Evolutionary conservation across 2,329 filamentous ascomycete genomes (phyloP), one percentile per base, ranked within the genome.

Genomic region (Plectosphaerella plurivora): DNA sequence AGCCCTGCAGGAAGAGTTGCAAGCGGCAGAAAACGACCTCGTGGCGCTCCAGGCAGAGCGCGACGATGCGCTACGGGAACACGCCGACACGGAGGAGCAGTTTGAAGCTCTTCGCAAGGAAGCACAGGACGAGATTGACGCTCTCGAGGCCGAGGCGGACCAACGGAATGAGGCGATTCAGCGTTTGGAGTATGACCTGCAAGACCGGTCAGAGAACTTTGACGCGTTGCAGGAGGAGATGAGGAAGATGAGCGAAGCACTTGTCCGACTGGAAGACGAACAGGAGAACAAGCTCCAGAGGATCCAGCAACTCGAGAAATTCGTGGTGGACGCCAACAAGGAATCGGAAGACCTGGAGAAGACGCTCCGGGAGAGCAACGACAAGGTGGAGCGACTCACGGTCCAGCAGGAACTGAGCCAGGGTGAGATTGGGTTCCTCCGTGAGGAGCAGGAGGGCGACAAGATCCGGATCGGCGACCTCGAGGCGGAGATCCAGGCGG

Each of bases 391-490:
- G 62, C 84, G 92, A 50, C 78, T 97, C 3, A 87, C 88, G 4
- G 90, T 99, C 33, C 92, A 97, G 65, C 87, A 93, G 58, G 94
- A 99, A 70, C 96, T 90, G 28, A 87, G 88, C 52, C 93, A 97
- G 62, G 87, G 87, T 54, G 94, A 99, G 68, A 95, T 97, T 69
- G 86, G 89, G 1, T 99, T 99, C 78, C 70, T 99, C 49, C 86
- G 94, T 2, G 94, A 99, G 66, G 94, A 99, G 73, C 94, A 99
- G 69, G 94, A 99, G 70, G 84, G 83, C 16, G 94, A 99, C 75
- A 99, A 99, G 78, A 96, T 99, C 66, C 92, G 91, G 70, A 97
- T 99, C 62, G 91, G 93, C 37, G 91, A 97, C 63, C 77, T 97
- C 8, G 92, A 97, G 65, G 89, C 90, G 9, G 84, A 87, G 14